Percentiles rank a stretch among this genome's conserved stretches.
These are phyloP conservation scores for Phialemoniopsis sp. DNA, from an alignment of 2,329 filamentous ascomycete species.

Conservation along the genomic window DNA sequence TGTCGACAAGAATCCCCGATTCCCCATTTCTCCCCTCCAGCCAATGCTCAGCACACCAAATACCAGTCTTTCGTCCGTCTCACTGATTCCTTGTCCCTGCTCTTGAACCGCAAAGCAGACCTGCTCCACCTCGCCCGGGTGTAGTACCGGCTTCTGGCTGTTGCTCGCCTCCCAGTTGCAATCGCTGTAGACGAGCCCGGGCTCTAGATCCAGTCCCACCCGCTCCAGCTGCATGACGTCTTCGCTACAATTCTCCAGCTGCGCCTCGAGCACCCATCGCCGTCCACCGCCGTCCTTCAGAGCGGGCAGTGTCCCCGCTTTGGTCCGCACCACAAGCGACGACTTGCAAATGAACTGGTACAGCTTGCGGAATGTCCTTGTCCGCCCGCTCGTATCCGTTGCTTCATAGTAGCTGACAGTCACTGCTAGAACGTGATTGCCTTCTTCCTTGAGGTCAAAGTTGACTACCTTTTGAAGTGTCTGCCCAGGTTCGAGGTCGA, in stretches of 20 bases:
- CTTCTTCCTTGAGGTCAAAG: conserved; percentile 90
- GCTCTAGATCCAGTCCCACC: conserved; percentile 50
- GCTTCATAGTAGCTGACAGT: conserved; percentile 94
- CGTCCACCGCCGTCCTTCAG: conserved; percentile 11
- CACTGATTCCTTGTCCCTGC: conserved; percentile 22
- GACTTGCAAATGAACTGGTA: conserved; percentile 96
- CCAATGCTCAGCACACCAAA: conserved; percentile 82
- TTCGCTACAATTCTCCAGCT: conserved; percentile 92
- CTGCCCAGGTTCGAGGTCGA: conserved; percentile 55
- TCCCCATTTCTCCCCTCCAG: conserved; percentile 89
- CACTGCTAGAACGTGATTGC: conserved; percentile 87
- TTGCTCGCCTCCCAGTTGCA: conserved; percentile 50
- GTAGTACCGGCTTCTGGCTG: conserved; percentile 47
- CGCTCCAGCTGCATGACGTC: conserved; percentile 73
- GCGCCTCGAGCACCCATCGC: conserved; percentile 81
- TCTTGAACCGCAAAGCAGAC: conserved; percentile 59
- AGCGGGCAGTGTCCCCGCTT: conserved; percentile 62
- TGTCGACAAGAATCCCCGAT: conserved; percentile 80
- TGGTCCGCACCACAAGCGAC: conserved; percentile 85
- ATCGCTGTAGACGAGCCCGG: conserved; percentile 45
- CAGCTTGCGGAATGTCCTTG: conserved; percentile 86
- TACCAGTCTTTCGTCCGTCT: conserved; percentile 35
- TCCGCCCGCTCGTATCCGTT: conserved; percentile 62
- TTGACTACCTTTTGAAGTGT: conserved; percentile 78
- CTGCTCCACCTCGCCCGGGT: conserved; percentile 62